Percentiles rank a stretch among this genome's conserved stretches.
Conservation (phyloP, 805 yeast genomes). For the Yarrowia divulgata region DNA sequence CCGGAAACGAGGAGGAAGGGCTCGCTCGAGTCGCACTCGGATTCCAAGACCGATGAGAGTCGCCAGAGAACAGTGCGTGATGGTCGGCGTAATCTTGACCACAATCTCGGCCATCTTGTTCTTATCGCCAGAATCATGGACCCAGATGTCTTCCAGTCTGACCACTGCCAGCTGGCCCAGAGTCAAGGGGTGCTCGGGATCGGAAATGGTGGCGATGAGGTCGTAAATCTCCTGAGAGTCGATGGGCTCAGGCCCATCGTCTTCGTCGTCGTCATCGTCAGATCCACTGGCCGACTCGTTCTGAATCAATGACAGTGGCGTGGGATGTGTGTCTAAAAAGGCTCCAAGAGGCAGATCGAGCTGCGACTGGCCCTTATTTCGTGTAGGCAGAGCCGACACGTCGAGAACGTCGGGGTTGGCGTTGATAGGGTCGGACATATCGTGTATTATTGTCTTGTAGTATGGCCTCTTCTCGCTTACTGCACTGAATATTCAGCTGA, state of each 20-base stretch:
- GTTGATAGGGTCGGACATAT: constrained; percentile 85
- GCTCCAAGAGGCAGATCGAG: constrained; percentile 39
- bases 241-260: constrained; percentile 60
- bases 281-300: constrained; percentile 27
- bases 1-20: constrained; percentile 84
- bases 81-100: constrained; percentile 93
- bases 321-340: constrained; percentile 16
- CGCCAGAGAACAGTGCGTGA: constrained; percentile 96
- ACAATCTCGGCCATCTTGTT: constrained; percentile 72
- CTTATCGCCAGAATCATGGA: constrained; percentile 62
- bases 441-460: neutral
- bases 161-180: constrained; percentile 95
- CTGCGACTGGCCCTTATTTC: constrained; percentile 52
- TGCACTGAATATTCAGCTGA: neutral
- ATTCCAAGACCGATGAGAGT: constrained; percentile 95
- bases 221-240: constrained; percentile 93
- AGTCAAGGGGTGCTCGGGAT: constrained; percentile 97
- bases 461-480: neutral
- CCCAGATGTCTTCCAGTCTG: constrained; percentile 78
- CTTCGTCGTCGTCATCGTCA: constrained; percentile 41
- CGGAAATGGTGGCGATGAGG: constrained; percentile 83
- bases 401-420: constrained; percentile 91
- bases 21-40: constrained; percentile 86
- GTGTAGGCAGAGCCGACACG: constrained; percentile 74
- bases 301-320: constrained; percentile 32